Base-by-base conservation (phyloP, 768 basidiomycete genomes). In the Lactifluus pinguis region DNA sequence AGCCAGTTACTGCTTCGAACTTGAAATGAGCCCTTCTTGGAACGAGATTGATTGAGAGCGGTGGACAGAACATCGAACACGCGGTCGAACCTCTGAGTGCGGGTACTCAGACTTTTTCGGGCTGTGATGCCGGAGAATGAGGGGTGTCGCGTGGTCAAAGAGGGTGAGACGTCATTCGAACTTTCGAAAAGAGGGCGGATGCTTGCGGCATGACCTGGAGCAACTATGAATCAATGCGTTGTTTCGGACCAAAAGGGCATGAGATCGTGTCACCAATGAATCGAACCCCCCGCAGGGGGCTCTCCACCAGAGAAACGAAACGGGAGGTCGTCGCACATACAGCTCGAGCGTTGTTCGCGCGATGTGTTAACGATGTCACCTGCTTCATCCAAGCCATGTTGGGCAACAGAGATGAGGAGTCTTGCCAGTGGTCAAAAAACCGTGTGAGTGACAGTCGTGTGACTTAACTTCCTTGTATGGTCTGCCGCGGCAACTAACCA, bases 1-100 rank as follows among this genome's bases (percentile, higher is more conserved):
- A 36, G 41, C 65, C 65, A 66, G 39, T 54, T 41, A 38, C 54
- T 61, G 29, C 42, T 55, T 44, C 65, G 65, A 41, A 65, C 57
- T 39, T 61, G 65, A 3, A 10, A 17, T 21, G 60, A 45, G 14
- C 30, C 8, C 4, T 30, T 34, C 42, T 49, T 51, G 57, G 56
- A 34, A n/a, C 4, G 34, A 10, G 29, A 15, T 30, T 19, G 57
- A 53, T 41, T 42, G 25, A 59, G 55, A 11, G 45, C 53, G 6
- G 42, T 39, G 25, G 68, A 57, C 19, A 66, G 45, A 21, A 56
- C 53, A 17, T 50, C 19, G 19, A 55, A 51, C 0, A 57, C 47
- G 6, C 49, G 45, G 17, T 65, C 63, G 30, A 66, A 66, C 42
- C 58, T 59, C 25, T 38, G 49, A 6, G 51, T 10, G 45, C 65